Evolutionary conservation across 352 stramenopile genomes (phyloP), one percentile per base, ranked within the genome.

Genomic region (Plasmopara viticola): DNA sequence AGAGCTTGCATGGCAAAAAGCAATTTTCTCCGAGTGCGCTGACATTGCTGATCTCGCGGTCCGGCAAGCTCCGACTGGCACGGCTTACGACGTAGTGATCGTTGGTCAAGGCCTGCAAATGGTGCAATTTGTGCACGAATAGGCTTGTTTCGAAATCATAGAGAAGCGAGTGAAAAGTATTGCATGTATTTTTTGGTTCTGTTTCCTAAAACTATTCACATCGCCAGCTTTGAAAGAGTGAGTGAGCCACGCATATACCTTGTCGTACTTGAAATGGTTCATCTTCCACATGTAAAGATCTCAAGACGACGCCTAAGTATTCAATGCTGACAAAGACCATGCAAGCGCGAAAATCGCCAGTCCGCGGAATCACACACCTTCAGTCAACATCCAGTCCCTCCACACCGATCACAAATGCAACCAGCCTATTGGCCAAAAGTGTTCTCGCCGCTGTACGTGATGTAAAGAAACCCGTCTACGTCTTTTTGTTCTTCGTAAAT

Each of bases 401-500:
- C 48, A 57, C 47, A 29, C 35, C 38, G 25, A 57, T 46, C 46
- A 44, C 43, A 58, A 30, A 44, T 44, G 17, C 40, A 47, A 48
- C 59, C 40, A 47, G 51, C 59, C 38, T 84, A 82, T 62, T 87
- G 70, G 48, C 97, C 97, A 77, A 99, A 99, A 41, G 96, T 99
- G 65, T 98, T 98, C 77, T 99, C 97, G 59, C 95, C 96, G 66
- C 89, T 98, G 83, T 99, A 99, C 61, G 96, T 98, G 73, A 99
- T 97, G 78, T 99, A 99, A 51, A 99, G 85, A 62, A 99, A 99
- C 29, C 96, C 96, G 44, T 97, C 91, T 59, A 97, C 92, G 68
- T 99, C 96, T 75, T 98, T 98, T 68, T 99, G 92, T 67, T 98
- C 92, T 83, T 99, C 96, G 71, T 99, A 99, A 56, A 99, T 97